These are phyloP conservation scores for Iris macrosiphon DNA, from an alignment of 106 monocot genomes.

Conservation along the genomic window DNA sequence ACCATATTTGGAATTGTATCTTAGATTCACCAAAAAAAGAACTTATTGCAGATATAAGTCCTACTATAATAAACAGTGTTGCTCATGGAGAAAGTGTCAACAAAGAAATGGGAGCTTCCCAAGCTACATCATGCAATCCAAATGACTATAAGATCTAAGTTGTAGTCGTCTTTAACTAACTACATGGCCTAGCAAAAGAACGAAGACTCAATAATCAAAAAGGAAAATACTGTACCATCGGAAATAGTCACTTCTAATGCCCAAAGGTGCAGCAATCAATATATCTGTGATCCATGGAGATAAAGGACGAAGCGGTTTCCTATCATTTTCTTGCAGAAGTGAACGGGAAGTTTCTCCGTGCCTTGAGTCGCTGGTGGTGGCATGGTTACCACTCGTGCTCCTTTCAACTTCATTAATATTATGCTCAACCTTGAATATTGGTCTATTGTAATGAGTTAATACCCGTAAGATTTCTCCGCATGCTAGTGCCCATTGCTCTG, in stretches of 20 bases:
- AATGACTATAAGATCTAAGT: no score
- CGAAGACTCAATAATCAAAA: no score
- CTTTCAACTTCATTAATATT: slow-evolving; percentile 48
- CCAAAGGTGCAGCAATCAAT: slow-evolving; percentile 88
- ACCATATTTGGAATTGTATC: no score
- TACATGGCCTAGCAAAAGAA: no score
- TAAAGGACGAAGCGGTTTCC: slow-evolving; percentile 75
- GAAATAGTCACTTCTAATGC: slow-evolving; percentile 97
- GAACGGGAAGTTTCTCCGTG: slow-evolving; percentile 26
- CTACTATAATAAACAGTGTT: no score
- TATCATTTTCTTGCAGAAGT: slow-evolving; percentile 51
- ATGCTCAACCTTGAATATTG: slow-evolving; percentile 73
- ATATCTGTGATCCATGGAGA: slow-evolving; percentile 99
- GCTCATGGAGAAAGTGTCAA: no score
- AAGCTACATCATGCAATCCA: no score
- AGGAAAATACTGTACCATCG: no score
- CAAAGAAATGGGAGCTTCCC: no score
- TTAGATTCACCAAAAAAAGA: no score
- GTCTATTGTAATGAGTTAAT: slow-evolving; percentile 92
- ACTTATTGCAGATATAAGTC: no score
- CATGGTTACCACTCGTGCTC: slow-evolving; percentile 36
- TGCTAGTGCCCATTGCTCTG: slow-evolving; percentile 97
- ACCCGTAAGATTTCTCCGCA: slow-evolving; percentile 98
- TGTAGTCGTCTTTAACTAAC: no score
- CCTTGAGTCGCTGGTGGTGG: slow-evolving; percentile 55